Evolutionary conservation across 2,329 filamentous ascomycete species (phyloP).

Genomic region (Biscogniauxia marginata): DNA sequence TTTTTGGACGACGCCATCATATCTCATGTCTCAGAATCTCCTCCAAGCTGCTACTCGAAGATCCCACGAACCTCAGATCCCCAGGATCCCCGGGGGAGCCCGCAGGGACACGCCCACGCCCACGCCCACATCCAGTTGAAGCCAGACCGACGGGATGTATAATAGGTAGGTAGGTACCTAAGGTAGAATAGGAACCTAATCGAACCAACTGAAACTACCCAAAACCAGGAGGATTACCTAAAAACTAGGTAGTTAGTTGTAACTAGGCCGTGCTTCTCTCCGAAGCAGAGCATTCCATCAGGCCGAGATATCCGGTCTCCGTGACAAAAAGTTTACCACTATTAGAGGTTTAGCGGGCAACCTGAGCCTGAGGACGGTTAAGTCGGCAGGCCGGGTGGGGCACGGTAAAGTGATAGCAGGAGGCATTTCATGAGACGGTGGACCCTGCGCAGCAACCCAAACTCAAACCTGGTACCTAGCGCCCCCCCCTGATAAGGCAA

Average conservation of each 20-base stretch:
- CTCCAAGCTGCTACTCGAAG: neutral
- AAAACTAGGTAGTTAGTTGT: neutral
- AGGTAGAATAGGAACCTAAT: neutral
- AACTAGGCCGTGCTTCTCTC: too few relatives aligned
- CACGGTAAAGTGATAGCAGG: neutral
- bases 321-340: neutral
- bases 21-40: neutral
- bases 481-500: neutral
- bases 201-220: neutral
- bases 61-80: neutral
- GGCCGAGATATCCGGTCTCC: neutral
- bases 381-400: neutral
- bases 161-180: too few relatives aligned
- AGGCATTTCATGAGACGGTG: neutral
- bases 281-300: too few relatives aligned
- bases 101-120: neutral
- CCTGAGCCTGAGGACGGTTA: neutral
- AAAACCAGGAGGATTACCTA: neutral
- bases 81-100: neutral
- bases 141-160: neutral
- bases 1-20: neutral
- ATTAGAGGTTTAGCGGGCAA: neutral
- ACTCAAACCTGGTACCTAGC: neutral
- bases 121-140: neutral
- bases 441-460: neutral